Percentiles rank a stretch among this genome's conserved stretches.
Evolutionary conservation across 768 basidiomycete genomes (phyloP).

Genomic region (Russula compacta): DNA sequence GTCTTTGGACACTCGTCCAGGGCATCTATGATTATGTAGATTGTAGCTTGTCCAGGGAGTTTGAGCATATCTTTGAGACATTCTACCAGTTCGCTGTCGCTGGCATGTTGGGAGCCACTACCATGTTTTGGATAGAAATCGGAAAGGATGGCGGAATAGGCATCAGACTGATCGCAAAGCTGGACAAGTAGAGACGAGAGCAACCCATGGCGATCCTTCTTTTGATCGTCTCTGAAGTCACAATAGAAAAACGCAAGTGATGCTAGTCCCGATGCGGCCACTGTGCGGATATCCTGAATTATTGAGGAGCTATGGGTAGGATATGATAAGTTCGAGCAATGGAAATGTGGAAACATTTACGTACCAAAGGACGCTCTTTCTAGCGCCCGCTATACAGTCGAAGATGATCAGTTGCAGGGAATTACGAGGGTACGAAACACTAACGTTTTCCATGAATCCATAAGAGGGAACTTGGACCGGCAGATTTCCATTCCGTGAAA

Average conservation of each 20-base stretch:
- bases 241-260: slow-evolving; percentile 1
- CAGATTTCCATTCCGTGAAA: neutral
- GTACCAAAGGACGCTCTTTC: neutral
- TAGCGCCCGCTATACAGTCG: neutral
- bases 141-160: neutral
- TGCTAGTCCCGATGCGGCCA: neutral
- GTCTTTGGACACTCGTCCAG: too few species aligned
- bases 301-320: neutral
- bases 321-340: neutral
- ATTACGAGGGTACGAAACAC: neutral
- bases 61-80: neutral
- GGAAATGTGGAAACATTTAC: neutral
- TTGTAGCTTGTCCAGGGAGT: too few species aligned
- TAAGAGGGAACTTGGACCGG: neutral
- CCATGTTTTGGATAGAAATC: neutral
- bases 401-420: neutral
- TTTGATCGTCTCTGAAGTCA: neutral
- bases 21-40: too few species aligned
- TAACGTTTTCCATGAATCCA: slow-evolving; percentile 7
- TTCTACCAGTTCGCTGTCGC: neutral
- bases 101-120: neutral
- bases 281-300: neutral
- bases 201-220: neutral
- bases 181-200: neutral
- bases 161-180: neutral